Evolutionary conservation across 495 filamentous ascomycete genomes (phyloP).

Genomic region (Neurospora discreta): DNA sequence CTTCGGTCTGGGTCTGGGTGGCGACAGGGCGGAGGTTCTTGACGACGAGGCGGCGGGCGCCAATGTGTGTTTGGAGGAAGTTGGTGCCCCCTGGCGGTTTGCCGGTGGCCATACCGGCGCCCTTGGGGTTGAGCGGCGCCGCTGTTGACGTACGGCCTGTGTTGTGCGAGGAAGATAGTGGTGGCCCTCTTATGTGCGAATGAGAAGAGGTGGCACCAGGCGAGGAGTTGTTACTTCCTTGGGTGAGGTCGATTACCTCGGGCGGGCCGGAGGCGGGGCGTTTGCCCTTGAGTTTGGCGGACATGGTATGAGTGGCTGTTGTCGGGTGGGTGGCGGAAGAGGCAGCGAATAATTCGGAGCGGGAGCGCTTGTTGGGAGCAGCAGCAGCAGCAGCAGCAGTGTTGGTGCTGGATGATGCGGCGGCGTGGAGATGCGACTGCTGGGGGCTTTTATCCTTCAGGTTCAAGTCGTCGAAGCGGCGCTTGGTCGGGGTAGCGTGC

Average conservation of each 20-base stretch:
- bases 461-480: neutral
- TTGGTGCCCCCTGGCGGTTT: conserved; percentile 3
- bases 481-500: neutral
- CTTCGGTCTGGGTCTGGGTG: conserved; percentile 24
- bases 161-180: neutral
- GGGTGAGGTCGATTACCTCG: conserved; percentile 29
- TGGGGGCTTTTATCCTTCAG: neutral
- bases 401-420: neutral
- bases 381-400: neutral
- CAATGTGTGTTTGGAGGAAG: conserved; percentile 43
- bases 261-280: conserved; percentile 11
- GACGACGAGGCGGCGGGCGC: conserved; percentile 72
- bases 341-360: conserved; percentile 12
- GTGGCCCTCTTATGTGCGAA: neutral
- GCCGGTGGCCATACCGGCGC: neutral
- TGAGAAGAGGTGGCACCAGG: neutral
- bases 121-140: neutral
- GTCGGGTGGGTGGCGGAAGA: conserved; percentile 3
- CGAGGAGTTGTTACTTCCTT: neutral
- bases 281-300: conserved; percentile 27
- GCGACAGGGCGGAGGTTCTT: conserved; percentile 69
- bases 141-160: neutral
- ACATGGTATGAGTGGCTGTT: conserved; percentile 12
- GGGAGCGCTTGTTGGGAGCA: conserved; percentile 19
- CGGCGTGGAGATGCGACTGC: neutral